These are phyloP conservation scores for Penicillium fimorum DNA, from an alignment of 495 filamentous ascomycete genomes.

Conservation along the genomic window DNA sequence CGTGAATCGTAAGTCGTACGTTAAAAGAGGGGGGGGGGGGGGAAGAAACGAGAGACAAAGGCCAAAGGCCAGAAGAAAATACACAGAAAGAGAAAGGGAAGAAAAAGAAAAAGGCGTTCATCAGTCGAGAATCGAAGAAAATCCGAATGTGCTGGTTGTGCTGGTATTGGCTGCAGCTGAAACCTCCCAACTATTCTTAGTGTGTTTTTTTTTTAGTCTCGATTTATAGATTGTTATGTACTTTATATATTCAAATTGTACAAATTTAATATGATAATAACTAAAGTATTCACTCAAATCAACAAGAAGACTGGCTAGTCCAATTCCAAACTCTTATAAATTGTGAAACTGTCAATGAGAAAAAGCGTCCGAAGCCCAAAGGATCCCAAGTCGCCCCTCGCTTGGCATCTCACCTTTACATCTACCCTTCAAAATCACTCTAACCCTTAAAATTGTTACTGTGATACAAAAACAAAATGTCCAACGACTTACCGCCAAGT, in stretches of 20 bases:
- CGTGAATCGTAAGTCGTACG: background rate
- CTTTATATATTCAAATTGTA: background rate
- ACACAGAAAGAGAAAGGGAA: background rate
- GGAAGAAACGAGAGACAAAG: slow-evolving; percentile 5
- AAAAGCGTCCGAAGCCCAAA: background rate
- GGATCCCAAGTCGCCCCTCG: background rate
- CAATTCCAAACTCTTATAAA: background rate
- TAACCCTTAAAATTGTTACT: background rate
- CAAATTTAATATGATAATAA: no score
- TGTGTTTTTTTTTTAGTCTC: background rate
- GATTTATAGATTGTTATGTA: background rate
- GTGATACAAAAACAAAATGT: background rate
- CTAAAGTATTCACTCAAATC: no score
- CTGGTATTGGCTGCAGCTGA: slow-evolving; percentile 15
- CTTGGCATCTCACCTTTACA: background rate
- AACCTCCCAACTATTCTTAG: slow-evolving; percentile 26
- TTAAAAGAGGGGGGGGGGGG: background rate
- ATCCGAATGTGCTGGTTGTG: slow-evolving; percentile 18
- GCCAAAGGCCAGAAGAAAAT: background rate
- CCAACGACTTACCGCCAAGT: slow-evolving; percentile 31
- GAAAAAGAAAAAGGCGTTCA: slow-evolving; percentile 1
- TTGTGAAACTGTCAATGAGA: background rate
- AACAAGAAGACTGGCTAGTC: background rate
- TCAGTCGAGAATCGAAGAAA: slow-evolving; percentile 12
- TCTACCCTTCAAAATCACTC: background rate